A percentile compares a stretch with the other conserved stretches of the same genome.
Conservation (phyloP, 1,284 basidiomycete species). For the Stygiomarasmius scandens region DNA sequence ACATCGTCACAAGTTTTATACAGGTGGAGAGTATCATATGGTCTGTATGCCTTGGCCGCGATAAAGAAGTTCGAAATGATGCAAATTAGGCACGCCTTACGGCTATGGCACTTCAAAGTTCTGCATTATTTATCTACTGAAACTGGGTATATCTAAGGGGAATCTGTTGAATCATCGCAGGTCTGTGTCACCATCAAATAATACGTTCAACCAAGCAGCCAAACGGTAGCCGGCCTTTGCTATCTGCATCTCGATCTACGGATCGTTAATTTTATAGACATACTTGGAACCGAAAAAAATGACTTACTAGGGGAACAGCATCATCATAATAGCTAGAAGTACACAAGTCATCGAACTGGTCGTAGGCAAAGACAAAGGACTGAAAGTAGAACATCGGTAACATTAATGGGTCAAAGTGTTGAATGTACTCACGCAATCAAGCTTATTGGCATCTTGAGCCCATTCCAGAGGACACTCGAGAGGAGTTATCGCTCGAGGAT, state of each 20-base stretch:
- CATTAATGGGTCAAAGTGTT: not conserved
- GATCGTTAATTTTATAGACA: not conserved
- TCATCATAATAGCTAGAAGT: slow-evolving; percentile 47
- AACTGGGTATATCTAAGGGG: not conserved
- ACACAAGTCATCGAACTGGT: slow-evolving; percentile 48
- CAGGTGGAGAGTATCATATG: not conserved
- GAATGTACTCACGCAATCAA: slow-evolving; percentile 48
- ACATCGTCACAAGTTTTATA: not conserved
- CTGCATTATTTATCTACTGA: no score
- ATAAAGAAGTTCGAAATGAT: not conserved
- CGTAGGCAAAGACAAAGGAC: slow-evolving; percentile 52
- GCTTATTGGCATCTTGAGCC: slow-evolving; percentile 53
- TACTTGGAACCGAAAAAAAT: no score
- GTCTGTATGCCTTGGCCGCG: not conserved
- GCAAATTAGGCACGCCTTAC: not conserved
- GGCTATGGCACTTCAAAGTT: no score
- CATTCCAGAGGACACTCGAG: slow-evolving; percentile 53
- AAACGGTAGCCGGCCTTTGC: slow-evolving; percentile 59
- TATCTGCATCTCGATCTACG: slow-evolving; percentile 51
- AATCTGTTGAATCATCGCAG: not conserved
- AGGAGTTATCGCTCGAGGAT: slow-evolving; percentile 35
- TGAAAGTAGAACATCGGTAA: slow-evolving; percentile 20
- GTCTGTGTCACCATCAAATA: slow-evolving; percentile 39
- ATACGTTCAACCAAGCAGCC: slow-evolving; percentile 57
- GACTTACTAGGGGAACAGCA: slow-evolving; percentile 44